Percentiles rank a stretch among this genome's conserved stretches.
Conservation (phyloP, 2,329 filamentous ascomycete species). For the Penicillium sp. region DNA sequence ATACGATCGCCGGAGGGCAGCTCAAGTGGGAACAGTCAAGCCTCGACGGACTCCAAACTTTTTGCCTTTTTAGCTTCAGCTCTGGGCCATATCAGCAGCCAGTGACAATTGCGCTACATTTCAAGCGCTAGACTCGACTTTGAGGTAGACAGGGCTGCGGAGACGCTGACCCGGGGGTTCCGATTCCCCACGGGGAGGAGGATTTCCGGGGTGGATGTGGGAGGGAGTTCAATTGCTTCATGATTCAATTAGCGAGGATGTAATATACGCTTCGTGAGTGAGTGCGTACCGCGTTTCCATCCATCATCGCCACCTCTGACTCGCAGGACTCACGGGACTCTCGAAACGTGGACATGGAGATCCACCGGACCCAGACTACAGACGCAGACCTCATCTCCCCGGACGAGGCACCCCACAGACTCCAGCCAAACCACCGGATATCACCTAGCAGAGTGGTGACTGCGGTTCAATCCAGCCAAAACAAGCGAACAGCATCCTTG, state of each 20-base stretch:
- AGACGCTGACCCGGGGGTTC: background rate
- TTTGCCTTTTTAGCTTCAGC: conserved; percentile 1
- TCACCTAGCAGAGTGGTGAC: background rate
- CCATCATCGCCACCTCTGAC: background rate
- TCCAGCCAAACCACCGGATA: background rate
- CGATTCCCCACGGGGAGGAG: conserved; percentile 16
- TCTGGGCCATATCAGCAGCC: background rate
- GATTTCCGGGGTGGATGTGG: conserved; percentile 7
- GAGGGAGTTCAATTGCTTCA: conserved; percentile 1
- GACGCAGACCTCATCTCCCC: conserved; percentile 8
- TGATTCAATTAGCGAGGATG: background rate
- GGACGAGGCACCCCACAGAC: conserved; percentile 1
- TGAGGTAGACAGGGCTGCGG: conserved; percentile 1
- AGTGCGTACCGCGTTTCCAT: background rate
- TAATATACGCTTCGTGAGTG: background rate
- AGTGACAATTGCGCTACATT: background rate
- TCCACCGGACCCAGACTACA: conserved; percentile 2
- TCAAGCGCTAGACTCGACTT: background rate
- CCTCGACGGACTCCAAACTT: background rate
- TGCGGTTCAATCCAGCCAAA: background rate
- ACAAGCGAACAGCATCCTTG: conserved; percentile 2
- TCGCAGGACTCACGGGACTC: conserved; percentile 3
- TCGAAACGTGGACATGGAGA: background rate
- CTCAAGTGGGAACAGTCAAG: conserved; percentile 1
- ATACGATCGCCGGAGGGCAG: conserved; percentile 7